phyloP scores from a whole-genome alignment of 2,329 filamentous ascomycete species.

The Colletotrichum sp. region DNA sequence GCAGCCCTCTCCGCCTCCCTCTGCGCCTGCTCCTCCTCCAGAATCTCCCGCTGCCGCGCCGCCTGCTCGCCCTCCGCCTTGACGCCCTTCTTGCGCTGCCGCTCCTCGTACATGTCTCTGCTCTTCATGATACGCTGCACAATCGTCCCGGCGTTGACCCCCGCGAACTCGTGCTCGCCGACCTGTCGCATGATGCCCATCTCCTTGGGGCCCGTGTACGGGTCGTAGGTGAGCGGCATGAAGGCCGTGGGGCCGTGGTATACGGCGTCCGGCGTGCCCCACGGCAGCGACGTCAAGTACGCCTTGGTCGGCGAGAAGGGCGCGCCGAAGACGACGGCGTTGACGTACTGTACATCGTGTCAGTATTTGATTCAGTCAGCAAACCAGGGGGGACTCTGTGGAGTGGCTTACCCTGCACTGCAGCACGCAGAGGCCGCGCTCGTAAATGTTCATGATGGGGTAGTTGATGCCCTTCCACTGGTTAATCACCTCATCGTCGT shows the following conservation, averaged over 20 bases:
- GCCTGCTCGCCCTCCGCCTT: slow-evolving; percentile 80
- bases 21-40: slow-evolving; percentile 62
- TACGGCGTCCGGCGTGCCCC: slow-evolving; percentile 76
- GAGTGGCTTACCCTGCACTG: slow-evolving; percentile 77
- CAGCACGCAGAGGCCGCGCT: slow-evolving; percentile 91
- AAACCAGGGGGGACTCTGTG: no score
- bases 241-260: slow-evolving; percentile 98
- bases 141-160: slow-evolving; percentile 92
- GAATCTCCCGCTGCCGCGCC: slow-evolving; percentile 63
- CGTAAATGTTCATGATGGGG: slow-evolving; percentile 99
- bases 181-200: slow-evolving; percentile 88
- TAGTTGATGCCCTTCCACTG: slow-evolving; percentile 97
- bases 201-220: slow-evolving; percentile 79
- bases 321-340: slow-evolving; percentile 87
- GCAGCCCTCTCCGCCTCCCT: slow-evolving; percentile 46
- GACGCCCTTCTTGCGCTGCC: slow-evolving; percentile 87
- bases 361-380: not conserved
- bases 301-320: slow-evolving; percentile 83
- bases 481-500: slow-evolving; percentile 95
- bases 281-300: slow-evolving; percentile 78
- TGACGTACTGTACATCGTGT: slow-evolving; percentile 69
- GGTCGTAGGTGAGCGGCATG: slow-evolving; percentile 80
- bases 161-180: slow-evolving; percentile 75
- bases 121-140: slow-evolving; percentile 89
- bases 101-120: slow-evolving; percentile 85